These are phyloP conservation scores for Stenogyne calaminthoides DNA, from an alignment of 305 asterid genomes.

Conservation along the genomic window DNA sequence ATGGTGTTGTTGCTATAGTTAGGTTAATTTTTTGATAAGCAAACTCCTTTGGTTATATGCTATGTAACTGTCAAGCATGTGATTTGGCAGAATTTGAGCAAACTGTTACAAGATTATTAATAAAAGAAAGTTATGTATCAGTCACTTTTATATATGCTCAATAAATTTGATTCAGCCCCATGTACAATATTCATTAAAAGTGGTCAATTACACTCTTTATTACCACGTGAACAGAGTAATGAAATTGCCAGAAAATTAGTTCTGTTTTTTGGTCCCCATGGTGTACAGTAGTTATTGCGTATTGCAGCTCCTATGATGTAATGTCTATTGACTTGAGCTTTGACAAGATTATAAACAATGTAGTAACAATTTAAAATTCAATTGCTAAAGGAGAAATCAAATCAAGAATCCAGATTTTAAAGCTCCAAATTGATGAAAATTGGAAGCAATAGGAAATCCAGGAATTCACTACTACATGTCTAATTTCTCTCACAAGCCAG, in stretches of 20 bases:
- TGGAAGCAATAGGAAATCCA: background rate
- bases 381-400: background rate
- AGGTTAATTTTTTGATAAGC: background rate
- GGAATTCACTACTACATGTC: background rate
- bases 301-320: background rate
- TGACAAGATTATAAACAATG: background rate
- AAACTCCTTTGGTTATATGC: background rate
- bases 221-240: background rate
- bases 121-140: too few species aligned
- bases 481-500: conserved; percentile 12
- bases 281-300: background rate
- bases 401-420: background rate
- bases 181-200: background rate
- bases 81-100: background rate
- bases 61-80: background rate
- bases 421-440: background rate
- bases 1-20: background rate
- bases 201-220: background rate
- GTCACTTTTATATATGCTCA: background rate
- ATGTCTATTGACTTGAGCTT: background rate
- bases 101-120: background rate
- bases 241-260: background rate
- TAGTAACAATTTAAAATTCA: background rate
- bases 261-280: background rate
- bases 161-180: background rate